These are phyloP conservation scores for Pisolithus marmoratus DNA, from an alignment of 768 basidiomycete species.

Conservation along the genomic window DNA sequence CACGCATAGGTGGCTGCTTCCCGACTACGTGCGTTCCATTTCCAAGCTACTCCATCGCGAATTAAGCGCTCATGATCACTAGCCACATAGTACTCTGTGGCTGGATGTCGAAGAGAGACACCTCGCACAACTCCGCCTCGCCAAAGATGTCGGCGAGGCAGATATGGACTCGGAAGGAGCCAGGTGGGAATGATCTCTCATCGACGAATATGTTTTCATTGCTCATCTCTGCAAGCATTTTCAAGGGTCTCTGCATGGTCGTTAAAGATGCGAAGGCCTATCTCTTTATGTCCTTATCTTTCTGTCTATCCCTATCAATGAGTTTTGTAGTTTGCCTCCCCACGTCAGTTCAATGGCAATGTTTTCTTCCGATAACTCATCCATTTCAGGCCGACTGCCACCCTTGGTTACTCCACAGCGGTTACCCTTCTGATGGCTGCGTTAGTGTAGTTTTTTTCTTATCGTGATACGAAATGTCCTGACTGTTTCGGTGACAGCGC, in stretches of 20 bases:
- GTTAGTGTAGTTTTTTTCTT: conserved; percentile 30
- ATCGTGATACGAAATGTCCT: not conserved
- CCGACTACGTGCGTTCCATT: conserved; percentile 43
- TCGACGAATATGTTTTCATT: not conserved
- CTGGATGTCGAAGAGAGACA: conserved; percentile 42
- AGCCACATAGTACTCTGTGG: conserved; percentile 64
- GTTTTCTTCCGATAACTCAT: too few species aligned
- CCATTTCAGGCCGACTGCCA: too few species aligned
- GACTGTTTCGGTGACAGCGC: conserved; percentile 34
- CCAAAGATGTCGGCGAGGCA: conserved; percentile 64
- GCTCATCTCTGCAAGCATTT: too few species aligned
- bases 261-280: too few species aligned
- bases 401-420: conserved; percentile 52
- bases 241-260: too few species aligned
- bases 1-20: conserved; percentile 46
- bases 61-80: too few species aligned
- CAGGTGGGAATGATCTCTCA: conserved; percentile 38
- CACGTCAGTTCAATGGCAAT: too few species aligned
- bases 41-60: not conserved
- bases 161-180: conserved; percentile 53
- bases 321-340: too few species aligned
- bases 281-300: too few species aligned
- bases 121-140: conserved; percentile 60
- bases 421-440: conserved; percentile 53
- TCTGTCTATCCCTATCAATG: too few species aligned